Evolutionary conservation across 1,139 yeast species (phyloP).

Genomic region (Candida sp.): DNA sequence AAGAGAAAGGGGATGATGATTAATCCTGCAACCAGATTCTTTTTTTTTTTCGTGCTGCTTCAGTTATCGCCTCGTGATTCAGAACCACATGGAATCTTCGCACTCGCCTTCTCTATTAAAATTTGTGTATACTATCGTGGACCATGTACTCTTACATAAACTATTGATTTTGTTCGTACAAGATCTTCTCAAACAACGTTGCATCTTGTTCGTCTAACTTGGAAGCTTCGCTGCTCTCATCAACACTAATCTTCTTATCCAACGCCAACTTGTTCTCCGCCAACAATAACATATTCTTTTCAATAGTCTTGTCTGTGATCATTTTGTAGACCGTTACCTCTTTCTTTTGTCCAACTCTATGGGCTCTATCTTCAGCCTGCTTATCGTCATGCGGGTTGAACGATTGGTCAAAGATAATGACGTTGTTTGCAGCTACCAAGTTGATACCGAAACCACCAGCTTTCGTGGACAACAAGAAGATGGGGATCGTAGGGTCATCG

Average conservation of each 20-base stretch:
- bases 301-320: constrained; percentile 78
- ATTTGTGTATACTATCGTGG: no score
- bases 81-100: no score
- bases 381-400: constrained; percentile 98
- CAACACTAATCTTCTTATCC: constrained; percentile 66
- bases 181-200: constrained; percentile 53
- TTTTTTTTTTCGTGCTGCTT: no score
- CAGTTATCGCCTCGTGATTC: no score
- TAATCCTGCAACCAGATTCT: no score
- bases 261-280: constrained; percentile 92
- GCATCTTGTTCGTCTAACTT: constrained; percentile 59
- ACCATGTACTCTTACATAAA: not conserved
- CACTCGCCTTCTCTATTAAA: no score
- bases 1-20: no score
- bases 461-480: constrained; percentile 87
- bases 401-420: constrained; percentile 89
- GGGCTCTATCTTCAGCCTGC: constrained; percentile 99
- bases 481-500: constrained; percentile 81
- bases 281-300: constrained; percentile 83
- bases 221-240: constrained; percentile 40
- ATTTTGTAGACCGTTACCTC: constrained; percentile 84
- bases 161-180: constrained; percentile 27
- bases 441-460: constrained; percentile 99
- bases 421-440: constrained; percentile 93
- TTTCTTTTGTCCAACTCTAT: constrained; percentile 94